phyloP scores from a whole-genome alignment of 306 rosid species.

The Casuarina glauca region DNA sequence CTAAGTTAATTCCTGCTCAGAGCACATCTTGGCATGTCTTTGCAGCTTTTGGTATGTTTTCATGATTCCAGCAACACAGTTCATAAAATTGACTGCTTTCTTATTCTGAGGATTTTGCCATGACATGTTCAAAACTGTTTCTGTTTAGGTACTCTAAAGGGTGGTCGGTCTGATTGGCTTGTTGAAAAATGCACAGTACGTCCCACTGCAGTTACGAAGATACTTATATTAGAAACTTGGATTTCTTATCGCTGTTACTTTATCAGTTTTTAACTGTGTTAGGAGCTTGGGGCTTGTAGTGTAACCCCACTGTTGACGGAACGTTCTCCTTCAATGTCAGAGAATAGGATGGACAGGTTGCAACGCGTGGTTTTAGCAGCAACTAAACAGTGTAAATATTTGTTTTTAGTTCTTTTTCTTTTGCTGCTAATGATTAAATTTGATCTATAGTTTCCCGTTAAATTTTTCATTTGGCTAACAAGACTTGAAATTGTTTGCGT shows the following conservation, averaged over 20 bases:
- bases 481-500: not conserved
- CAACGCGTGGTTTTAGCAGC: slow-evolving; percentile 89
- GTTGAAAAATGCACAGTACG: slow-evolving; percentile 93
- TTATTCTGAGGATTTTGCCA: slow-evolving; percentile 14
- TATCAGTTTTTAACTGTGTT: slow-evolving; percentile 20
- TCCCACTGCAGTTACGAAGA: slow-evolving; percentile 18
- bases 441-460: slow-evolving; percentile 4
- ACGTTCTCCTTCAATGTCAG: slow-evolving; percentile 76
- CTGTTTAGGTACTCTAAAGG: slow-evolving; percentile 78
- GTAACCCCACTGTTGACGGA: slow-evolving; percentile 88
- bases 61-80: slow-evolving; percentile 3
- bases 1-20: slow-evolving; percentile 54
- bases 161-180: slow-evolving; percentile 96
- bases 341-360: slow-evolving; percentile 71
- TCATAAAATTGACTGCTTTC: slow-evolving; percentile 6
- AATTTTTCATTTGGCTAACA: slow-evolving; percentile 21
- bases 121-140: slow-evolving; percentile 24
- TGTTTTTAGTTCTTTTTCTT: not conserved
- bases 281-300: slow-evolving; percentile 94
- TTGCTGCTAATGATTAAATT: not conserved
- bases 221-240: slow-evolving; percentile 24
- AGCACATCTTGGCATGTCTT: slow-evolving; percentile 71
- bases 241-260: slow-evolving; percentile 18
- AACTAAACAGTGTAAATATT: slow-evolving; percentile 73
- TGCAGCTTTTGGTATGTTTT: slow-evolving; percentile 72